Base-by-base conservation (phyloP, 2,329 filamentous ascomycete species). In the Zymoseptoria crescenta region DNA sequence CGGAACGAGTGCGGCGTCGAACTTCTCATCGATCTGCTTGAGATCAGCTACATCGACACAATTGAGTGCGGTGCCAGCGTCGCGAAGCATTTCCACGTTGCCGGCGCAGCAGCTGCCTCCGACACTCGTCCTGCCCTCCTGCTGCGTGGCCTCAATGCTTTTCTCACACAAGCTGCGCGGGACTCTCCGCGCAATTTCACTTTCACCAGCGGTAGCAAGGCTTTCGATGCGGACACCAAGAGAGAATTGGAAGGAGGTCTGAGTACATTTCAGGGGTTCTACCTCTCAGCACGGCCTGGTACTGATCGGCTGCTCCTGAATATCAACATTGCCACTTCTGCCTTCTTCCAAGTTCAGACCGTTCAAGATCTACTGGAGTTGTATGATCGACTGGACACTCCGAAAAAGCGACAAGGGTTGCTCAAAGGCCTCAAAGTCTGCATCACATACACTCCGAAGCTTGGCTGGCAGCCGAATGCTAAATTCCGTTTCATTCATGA, bases 321-420 rank as follows among this genome's bases (percentile, higher is more conserved):
- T 56, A 52, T 67, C 62, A 71, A 70, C 53, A 57, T 55, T 2
- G 61, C 59, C 3, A 64, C 57, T 7, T 62, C 64, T 1, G 61
- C 62, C 1, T 67, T 65, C 54, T 58, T 62, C 55, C 8, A 48
- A 16, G 4, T 10, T 19, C 27, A 54, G 16, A 49, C 10, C 2
- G 19, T 57, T 6, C 35, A 45, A 48, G n/a, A 20, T 54, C 29
- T 56, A 61, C 49, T 24, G 30, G 9, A 35, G 30, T 13, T 13
- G 30, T 35, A 35, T 4, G 30, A 35, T 13, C 2, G 30, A 10
- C 19, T 54, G n/a, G n/a, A n/a, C 55, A 21, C 3, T 27, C 48
- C 7, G 24, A 20, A 7, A 13, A 49, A 24, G 8, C 62, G 48
- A 19, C 20, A 8, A 24, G 51, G 16, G 1, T 30, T 58, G 6